Evolutionary conservation across 495 filamentous ascomycete species (phyloP), one percentile per base, ranked within the genome.

Genomic region (Arthonia radiata): DNA sequence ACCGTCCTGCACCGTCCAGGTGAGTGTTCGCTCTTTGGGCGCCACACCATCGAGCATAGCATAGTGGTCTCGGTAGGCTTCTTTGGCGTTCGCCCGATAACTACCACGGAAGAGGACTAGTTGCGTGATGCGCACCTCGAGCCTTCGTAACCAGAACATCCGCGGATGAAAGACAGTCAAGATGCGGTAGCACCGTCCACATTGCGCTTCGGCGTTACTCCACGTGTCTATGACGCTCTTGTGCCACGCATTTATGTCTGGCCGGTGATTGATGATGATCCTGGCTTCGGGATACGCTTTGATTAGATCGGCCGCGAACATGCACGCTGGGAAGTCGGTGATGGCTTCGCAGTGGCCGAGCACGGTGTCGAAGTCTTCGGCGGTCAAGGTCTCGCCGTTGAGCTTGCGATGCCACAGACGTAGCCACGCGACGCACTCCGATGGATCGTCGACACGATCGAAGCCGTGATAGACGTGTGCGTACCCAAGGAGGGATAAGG

Each of bases 51-150:
- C 70, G 8, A 68, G 53, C 17, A 39, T 43, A 22, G 58, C 50
- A 37, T 69, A 40, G 36, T 49, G 56, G 10, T 50, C 40, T 57
- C 57, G 60, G 37, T 54, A 62, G 2, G 50, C 32, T 36, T 76
- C 69, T 32, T 57, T 49, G 3, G 59, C 65, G 35, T 67, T 62
- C 6, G 54, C 58, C 11, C 19, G 19, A 11, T 7, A 22, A 22
- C 11, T 11, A 6, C 19, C 6, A 6, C 19, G 19, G 19, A 7
- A 22, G 19, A n/a, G n/a, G n/a, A n/a, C n/a, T n/a, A n/a, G n/a
- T n/a, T n/a, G n/a, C n/a, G n/a, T n/a, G n/a, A n/a, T n/a, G n/a
- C n/a, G n/a, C n/a, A n/a, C n/a, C n/a, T n/a, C n/a, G n/a, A n/a
- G n/a, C n/a, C n/a, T n/a, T n/a, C n/a, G n/a, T n/a, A n/a, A n/a